Conservation (phyloP, 257 asterid genomes). For the Fraxinus cuspidata region DNA sequence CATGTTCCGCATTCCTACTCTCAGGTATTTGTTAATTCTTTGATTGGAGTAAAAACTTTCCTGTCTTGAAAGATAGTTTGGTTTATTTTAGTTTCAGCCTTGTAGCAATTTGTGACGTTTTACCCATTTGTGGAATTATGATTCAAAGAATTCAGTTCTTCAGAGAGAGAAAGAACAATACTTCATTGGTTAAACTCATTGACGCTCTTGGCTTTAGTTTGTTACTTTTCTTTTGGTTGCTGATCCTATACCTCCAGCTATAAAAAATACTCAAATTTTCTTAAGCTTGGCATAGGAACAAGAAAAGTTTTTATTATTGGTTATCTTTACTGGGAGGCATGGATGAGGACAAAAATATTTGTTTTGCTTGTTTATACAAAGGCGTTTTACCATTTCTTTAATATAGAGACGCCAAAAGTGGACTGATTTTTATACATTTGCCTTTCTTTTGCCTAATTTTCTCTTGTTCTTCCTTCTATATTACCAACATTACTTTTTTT, state of each 20-base stretch:
- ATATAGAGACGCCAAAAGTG: background rate
- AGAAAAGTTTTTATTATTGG: background rate
- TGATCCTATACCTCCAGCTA: background rate
- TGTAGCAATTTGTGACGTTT: slow-evolving; percentile 3
- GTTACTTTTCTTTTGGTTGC: background rate
- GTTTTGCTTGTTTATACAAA: background rate
- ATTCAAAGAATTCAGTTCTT: background rate
- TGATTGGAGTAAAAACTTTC: background rate
- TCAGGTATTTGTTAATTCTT: slow-evolving; percentile 36
- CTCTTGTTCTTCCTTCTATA: background rate
- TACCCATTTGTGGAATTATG: background rate
- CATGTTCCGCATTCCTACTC: slow-evolving; percentile 53
- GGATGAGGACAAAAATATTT: background rate
- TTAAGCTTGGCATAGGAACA: background rate
- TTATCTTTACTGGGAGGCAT: background rate
- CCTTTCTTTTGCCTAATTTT: background rate
- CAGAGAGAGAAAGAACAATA: background rate
- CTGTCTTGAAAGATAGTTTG: background rate
- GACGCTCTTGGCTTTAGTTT: background rate
- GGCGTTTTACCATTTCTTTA: background rate
- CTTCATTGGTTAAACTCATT: background rate
- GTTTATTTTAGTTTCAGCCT: slow-evolving; percentile 18
- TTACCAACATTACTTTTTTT: background rate
- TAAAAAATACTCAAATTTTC: background rate
- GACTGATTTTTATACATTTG: background rate